These are phyloP conservation scores for Cytidiella melzeri DNA, from an alignment of 768 basidiomycete genomes.

Conservation along the genomic window DNA sequence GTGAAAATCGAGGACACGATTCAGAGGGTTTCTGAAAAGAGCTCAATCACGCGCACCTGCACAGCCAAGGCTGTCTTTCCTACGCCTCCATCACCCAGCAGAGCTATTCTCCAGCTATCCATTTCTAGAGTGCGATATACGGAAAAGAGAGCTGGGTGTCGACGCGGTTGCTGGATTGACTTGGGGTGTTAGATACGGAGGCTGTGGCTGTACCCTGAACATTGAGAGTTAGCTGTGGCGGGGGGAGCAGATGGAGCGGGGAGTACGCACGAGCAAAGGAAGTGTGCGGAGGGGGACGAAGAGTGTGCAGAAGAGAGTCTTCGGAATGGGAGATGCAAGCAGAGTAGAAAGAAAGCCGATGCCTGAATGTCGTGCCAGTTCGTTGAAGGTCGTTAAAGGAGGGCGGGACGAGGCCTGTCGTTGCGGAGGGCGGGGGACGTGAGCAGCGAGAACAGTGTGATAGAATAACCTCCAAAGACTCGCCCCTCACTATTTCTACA, in stretches of 20 bases:
- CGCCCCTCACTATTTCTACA: constrained; percentile 9
- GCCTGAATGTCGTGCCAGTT: constrained; percentile 54
- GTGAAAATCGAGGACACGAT: not conserved
- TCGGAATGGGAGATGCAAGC: constrained; percentile 24
- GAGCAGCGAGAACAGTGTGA: constrained; percentile 10
- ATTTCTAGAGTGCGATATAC: constrained; percentile 38
- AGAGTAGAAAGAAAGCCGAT: constrained; percentile 37
- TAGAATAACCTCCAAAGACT: constrained; percentile 14
- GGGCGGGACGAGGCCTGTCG: constrained; percentile 4
- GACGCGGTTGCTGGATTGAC: not conserved
- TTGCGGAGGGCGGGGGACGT: constrained; percentile 6
- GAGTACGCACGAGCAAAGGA: constrained; percentile 17
- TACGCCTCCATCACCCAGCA: constrained; percentile 95
- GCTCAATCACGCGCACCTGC: constrained; percentile 54
- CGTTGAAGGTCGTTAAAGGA: constrained; percentile 38
- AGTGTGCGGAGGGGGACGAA: constrained; percentile 25
- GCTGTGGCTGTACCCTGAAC: too few species aligned
- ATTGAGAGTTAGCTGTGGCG: constrained; percentile 14
- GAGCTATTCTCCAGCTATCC: constrained; percentile 95
- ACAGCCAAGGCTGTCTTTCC: constrained; percentile 96
- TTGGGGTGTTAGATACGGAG: too few species aligned
- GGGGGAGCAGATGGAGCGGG: constrained; percentile 14
- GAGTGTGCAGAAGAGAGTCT: constrained; percentile 25
- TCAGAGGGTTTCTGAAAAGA: not conserved
- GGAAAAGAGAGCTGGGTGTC: constrained; percentile 1